Evolutionary conservation across 2,329 filamentous ascomycete genomes (phyloP).

Genomic region (Ophiosphaerella herpotricha): DNA sequence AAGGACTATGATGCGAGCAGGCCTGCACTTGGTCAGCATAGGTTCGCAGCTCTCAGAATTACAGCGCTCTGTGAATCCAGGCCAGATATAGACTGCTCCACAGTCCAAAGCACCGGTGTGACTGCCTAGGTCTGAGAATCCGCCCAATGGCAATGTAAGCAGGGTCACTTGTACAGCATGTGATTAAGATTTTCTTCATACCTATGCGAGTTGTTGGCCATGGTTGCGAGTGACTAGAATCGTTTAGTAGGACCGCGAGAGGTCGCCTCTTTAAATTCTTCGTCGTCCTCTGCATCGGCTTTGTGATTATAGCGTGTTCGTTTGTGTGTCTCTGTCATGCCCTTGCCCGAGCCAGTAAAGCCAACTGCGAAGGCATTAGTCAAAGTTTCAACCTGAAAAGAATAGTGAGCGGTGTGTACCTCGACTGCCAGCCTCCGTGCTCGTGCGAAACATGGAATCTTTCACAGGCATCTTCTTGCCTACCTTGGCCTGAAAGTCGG

Average conservation of each 20-base stretch:
- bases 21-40: slow-evolving; percentile 12
- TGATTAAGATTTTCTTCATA: slow-evolving; percentile 4
- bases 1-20: background rate
- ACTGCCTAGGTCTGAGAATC: slow-evolving; percentile 16
- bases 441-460: slow-evolving; percentile 96
- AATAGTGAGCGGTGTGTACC: slow-evolving; percentile 59
- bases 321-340: slow-evolving; percentile 90
- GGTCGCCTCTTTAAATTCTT: slow-evolving; percentile 15
- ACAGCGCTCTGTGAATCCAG: slow-evolving; percentile 2
- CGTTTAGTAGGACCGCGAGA: slow-evolving; percentile 9
- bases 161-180: slow-evolving; percentile 6
- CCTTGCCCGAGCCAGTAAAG: slow-evolving; percentile 92
- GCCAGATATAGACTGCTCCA: slow-evolving; percentile 1
- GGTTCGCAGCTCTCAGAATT: background rate
- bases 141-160: slow-evolving; percentile 25
- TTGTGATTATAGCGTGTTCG: slow-evolving; percentile 81
- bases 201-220: background rate
- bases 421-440: slow-evolving; percentile 82
- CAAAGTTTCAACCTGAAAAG: background rate
- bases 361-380: slow-evolving; percentile 67
- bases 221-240: background rate
- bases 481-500: slow-evolving; percentile 83
- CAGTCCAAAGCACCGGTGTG: background rate
- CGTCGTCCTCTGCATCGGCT: slow-evolving; percentile 33
- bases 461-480: slow-evolving; percentile 75